Evolutionary conservation across 306 rosid genomes (phyloP), one percentile per base, ranked within the genome.

Genomic region (Astragalus glycyphyllos): DNA sequence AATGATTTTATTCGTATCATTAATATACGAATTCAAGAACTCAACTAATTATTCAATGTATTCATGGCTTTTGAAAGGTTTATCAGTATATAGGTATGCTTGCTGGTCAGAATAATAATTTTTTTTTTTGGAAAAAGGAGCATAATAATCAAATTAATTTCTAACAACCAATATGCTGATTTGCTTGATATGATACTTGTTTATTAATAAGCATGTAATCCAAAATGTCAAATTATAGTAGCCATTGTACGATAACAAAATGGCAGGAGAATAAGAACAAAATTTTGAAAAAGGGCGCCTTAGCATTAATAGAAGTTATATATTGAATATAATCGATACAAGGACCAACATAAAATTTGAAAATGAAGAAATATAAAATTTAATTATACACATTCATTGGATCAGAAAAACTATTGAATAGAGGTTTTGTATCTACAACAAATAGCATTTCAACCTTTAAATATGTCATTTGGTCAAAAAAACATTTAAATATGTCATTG

Each of bases 1-100:
- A 46, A 63, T 71, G 55, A 77, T 70, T 14, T 56, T 56, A 6
- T 40, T 40, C 8, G 44, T 50, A 32, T 6, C 70, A 58, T 59
- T 49, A 46, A 4, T 32, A 77, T 38, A 65, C 29, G 6, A 35
- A 63, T 5, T 29, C 38, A 55, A 46, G 41, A 29, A 65, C 75
- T 49, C 59, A 68, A 56, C 58, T 40, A 31, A 62, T 64, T n/a
- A 10, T 44, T 75, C 54, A n/a, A 55, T 31, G 23, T n/a, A n/a
- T 44, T 75, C 54, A n/a, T 63, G 40, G 45, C 47, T 64, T 63
- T 50, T 64, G 14, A 69, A 57, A 63, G 46, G 29, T 63, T 69
- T 4, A 63, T 63, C 26, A 61, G 53, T 51, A 51, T 63, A 11
- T 65, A 50, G 7, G 8, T 71, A 62, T 8, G 14, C 15, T 3